Evolutionary conservation across 2,329 filamentous ascomycete genomes (phyloP).

Genomic region (Rutstroemia sp.): DNA sequence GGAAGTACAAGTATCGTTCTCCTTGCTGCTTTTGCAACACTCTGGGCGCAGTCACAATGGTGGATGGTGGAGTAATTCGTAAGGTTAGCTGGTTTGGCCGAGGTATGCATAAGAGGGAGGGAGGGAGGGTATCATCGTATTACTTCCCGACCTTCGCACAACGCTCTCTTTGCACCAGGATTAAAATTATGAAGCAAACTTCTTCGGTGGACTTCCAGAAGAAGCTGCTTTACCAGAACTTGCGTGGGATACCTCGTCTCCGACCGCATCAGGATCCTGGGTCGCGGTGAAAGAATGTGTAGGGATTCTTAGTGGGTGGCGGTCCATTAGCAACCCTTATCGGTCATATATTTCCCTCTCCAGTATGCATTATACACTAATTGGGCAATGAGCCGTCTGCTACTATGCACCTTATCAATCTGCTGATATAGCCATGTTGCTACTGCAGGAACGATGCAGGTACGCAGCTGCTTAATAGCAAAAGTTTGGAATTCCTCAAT

Average conservation of each 20-base stretch:
- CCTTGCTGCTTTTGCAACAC: constrained; percentile 8
- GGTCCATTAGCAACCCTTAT: constrained; percentile 2
- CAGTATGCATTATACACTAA: constrained; percentile 5
- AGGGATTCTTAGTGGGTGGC: constrained; percentile 5
- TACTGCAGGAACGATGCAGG: constrained; percentile 28
- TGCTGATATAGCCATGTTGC: constrained; percentile 1
- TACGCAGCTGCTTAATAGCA: constrained; percentile 12
- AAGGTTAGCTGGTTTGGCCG: background rate
- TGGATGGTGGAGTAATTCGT: background rate
- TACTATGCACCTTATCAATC: background rate
- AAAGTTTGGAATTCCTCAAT: constrained; percentile 6
- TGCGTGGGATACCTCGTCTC: background rate
- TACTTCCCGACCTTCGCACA: background rate
- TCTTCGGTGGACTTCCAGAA: constrained; percentile 22
- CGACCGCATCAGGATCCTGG: background rate
- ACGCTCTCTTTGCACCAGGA: background rate
- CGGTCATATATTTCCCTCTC: constrained; percentile 1
- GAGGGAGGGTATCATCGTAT: background rate
- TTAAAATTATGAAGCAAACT: background rate
- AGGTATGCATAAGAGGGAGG: background rate
- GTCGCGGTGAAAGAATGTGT: constrained; percentile 6
- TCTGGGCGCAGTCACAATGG: background rate
- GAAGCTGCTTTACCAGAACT: constrained; percentile 3
- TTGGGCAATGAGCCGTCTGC: constrained; percentile 8
- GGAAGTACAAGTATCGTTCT: background rate